Evolutionary conservation across 768 basidiomycete genomes (phyloP).

Genomic region (Suillus paluster): DNA sequence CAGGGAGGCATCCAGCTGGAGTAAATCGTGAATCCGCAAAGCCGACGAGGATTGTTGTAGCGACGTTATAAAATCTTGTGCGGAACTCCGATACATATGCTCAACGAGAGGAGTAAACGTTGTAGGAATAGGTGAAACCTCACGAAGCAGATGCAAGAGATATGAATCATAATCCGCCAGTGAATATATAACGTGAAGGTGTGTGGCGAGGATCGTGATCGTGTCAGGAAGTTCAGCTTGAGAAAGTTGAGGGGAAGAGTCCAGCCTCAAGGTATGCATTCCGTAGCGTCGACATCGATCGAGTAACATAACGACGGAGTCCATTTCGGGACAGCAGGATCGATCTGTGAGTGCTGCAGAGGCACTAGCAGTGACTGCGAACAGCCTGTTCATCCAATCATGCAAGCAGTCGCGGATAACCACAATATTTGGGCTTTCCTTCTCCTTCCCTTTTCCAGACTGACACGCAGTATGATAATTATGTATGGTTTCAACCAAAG

Average conservation of each 20-base stretch:
- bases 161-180: slow-evolving; percentile 1
- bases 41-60: slow-evolving; percentile 28
- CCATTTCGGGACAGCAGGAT: slow-evolving; percentile 8
- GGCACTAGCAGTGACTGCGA: slow-evolving; percentile 1
- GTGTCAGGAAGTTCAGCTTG: slow-evolving; percentile 28
- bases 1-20: slow-evolving; percentile 52
- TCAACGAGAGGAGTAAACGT: slow-evolving; percentile 36
- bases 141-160: slow-evolving; percentile 31
- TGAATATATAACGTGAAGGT: slow-evolving; percentile 20
- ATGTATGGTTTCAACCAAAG: slow-evolving; percentile 27
- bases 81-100: slow-evolving; percentile 21
- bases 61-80: slow-evolving; percentile 29
- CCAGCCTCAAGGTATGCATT: slow-evolving; percentile 20
- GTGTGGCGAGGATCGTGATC: slow-evolving; percentile 24
- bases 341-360: neutral
- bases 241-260: neutral
- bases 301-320: slow-evolving; percentile 30
- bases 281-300: slow-evolving; percentile 22
- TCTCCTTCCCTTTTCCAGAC: slow-evolving; percentile 7
- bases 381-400: slow-evolving; percentile 29
- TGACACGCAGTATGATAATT: neutral
- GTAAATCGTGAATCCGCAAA: slow-evolving; percentile 40
- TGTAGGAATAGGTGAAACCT: slow-evolving; percentile 31
- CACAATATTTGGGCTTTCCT: slow-evolving; percentile 1
- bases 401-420: slow-evolving; percentile 18